phyloP scores from a whole-genome alignment of 75 land plant species.

The Ceratopteris richardii region DNA sequence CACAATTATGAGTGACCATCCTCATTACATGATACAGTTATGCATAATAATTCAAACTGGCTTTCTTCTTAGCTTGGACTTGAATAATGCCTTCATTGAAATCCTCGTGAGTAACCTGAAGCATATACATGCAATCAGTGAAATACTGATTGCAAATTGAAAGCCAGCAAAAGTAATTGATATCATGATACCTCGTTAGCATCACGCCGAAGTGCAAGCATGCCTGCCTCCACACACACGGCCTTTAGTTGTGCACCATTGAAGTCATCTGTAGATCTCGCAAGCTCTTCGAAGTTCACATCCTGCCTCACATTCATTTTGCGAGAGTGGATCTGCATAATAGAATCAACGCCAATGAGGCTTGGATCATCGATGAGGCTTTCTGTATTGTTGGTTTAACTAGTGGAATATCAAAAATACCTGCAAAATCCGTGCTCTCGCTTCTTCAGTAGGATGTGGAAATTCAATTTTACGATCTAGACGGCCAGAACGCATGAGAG shows the following conservation, averaged over 20 bases:
- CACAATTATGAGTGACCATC: too few species aligned
- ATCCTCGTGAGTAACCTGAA: slow-evolving; percentile 91
- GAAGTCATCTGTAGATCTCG: slow-evolving; percentile 97
- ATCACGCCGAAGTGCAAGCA: slow-evolving; percentile 94
- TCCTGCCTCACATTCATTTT: slow-evolving; percentile 92
- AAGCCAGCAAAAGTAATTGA: neutral
- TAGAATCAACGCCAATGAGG: neutral
- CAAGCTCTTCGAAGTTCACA: slow-evolving; percentile 98
- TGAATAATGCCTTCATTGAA: slow-evolving; percentile 96
- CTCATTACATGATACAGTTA: too few species aligned
- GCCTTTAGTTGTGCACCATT: slow-evolving; percentile 98
- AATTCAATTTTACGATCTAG: slow-evolving; percentile 92
- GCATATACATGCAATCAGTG: neutral
- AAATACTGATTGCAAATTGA: neutral
- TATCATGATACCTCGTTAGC: slow-evolving; percentile 70
- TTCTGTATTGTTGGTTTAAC: neutral
- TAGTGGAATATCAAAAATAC: slow-evolving; percentile 11
- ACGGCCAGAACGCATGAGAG: slow-evolving; percentile 94
- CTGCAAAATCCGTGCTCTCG: slow-evolving; percentile 96
- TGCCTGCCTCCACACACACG: slow-evolving; percentile 98
- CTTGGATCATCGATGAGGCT: neutral
- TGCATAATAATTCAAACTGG: slow-evolving; percentile 91
- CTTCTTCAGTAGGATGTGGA: slow-evolving; percentile 96
- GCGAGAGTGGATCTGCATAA: slow-evolving; percentile 83
- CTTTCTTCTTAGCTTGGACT: slow-evolving; percentile 95